Evolutionary conservation across 306 rosid species (phyloP), one percentile per base, ranked within the genome.

Genomic region (Prinsepia uniflora): DNA sequence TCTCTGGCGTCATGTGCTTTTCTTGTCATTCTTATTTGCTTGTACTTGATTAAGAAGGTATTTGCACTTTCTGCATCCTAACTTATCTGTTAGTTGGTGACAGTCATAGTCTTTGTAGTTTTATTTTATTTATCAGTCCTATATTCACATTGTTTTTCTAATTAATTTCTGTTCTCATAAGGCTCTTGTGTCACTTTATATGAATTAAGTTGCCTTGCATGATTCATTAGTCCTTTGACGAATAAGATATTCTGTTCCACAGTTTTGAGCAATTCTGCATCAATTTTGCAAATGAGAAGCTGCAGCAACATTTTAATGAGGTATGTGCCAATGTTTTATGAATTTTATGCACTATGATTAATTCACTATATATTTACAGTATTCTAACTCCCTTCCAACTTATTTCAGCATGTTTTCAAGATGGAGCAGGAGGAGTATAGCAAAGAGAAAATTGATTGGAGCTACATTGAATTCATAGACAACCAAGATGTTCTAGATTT

Each of bases 211-310:
- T 13, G 34, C 19, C 15, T 56, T 63, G 24, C 53, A 10, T 55
- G 43, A 58, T 70, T 67, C 24, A 46, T 62, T 64, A 40, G 8
- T 47, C 48, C 10, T 76, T 59, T 56, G 54, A 76, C 68, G 72
- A 45, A 61, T 75, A 36, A 65, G 73, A 42, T 74, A 50, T 71
- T 60, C 22, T 67, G 53, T 81, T 64, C 72, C 49, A 64, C 87
- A 94, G 99, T 86, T 94, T 94, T 80, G 99, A 94, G 92, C 99
- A 94, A 82, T 94, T 94, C 81, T 94, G 97, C 86, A 94, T 94
- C 71, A 94, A 94, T 63, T 94, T 94, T 87, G 99, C 99, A 44
- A 94, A 94, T 62, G 99, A 94, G 88, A 94, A 94, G 92, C 96
- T 94, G 71, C 99, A 91, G 80, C 97, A 94, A 78, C 99, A 94